Evolutionary conservation across 345 rosid species (phyloP).

Genomic region (Eucalyptus rudis): DNA sequence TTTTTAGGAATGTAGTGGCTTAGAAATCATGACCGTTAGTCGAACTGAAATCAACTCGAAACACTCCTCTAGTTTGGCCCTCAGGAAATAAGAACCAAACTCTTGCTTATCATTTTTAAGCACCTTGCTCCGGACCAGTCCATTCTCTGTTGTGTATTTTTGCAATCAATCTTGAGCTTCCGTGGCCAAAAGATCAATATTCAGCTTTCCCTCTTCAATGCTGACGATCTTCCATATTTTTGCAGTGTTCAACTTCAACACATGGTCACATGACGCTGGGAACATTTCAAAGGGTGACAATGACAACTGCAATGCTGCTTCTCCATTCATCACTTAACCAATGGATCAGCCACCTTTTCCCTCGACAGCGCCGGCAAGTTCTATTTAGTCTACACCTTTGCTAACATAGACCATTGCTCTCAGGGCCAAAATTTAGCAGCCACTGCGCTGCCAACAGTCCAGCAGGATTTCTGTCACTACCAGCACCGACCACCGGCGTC

Average conservation of each 20-base stretch:
- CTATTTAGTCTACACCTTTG: background rate
- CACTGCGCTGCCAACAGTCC: too few relatives aligned
- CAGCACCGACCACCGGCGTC: background rate
- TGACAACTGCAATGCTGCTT: background rate
- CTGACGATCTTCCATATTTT: background rate
- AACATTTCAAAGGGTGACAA: too few relatives aligned
- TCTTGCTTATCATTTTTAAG: background rate
- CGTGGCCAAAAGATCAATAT: background rate
- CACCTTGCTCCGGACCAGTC: background rate
- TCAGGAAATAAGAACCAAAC: background rate
- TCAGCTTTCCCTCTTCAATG: background rate
- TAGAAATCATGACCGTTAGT: background rate
- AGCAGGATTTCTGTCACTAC: too few relatives aligned
- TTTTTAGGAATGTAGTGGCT: too few relatives aligned
- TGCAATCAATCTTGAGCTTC: background rate
- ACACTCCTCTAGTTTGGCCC: background rate
- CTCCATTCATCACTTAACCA: background rate
- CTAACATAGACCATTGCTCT: background rate
- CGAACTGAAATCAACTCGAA: too few relatives aligned
- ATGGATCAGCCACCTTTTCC: background rate
- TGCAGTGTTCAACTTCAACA: background rate
- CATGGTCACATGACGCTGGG: background rate
- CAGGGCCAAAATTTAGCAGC: fast-evolving
- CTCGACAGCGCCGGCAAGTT: background rate
- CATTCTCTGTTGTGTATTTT: background rate